phyloP scores from a whole-genome alignment of 2,329 filamentous ascomycete species.

The Epichloe elymi region DNA sequence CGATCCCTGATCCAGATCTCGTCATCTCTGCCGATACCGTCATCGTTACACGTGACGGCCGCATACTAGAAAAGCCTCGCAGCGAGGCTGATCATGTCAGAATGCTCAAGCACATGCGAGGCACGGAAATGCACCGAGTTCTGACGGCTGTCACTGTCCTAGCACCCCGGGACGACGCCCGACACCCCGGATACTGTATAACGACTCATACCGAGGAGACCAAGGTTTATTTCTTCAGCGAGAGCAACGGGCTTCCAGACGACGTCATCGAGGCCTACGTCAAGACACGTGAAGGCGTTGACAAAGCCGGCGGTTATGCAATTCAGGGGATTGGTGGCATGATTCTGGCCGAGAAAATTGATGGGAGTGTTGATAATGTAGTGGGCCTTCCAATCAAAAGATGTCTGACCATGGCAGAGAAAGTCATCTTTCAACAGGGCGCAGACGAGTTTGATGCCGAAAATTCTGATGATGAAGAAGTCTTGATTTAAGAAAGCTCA shows the following conservation, averaged over 20 bases:
- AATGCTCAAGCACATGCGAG: slow-evolving; percentile 73
- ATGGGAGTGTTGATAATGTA: slow-evolving; percentile 87
- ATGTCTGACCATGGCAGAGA: slow-evolving; percentile 72
- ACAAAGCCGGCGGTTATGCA: slow-evolving; percentile 94
- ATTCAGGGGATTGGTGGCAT: slow-evolving; percentile 81
- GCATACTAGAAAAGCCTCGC: slow-evolving; percentile 82
- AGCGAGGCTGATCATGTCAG: slow-evolving; percentile 67
- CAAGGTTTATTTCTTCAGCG: slow-evolving; percentile 75
- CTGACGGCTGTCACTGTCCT: slow-evolving; percentile 79
- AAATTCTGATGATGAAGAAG: slow-evolving; percentile 30
- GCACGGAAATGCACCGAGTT: slow-evolving; percentile 66
- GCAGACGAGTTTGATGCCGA: slow-evolving; percentile 43
- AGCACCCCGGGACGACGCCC: slow-evolving; percentile 65
- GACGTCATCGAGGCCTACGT: slow-evolving; percentile 72
- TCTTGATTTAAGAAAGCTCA: not conserved
- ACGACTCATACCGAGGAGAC: slow-evolving; percentile 82
- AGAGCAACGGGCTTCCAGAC: slow-evolving; percentile 47
- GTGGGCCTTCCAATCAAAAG: slow-evolving; percentile 75
- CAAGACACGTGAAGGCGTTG: slow-evolving; percentile 76
- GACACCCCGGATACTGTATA: slow-evolving; percentile 74
- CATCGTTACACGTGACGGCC: slow-evolving; percentile 61
- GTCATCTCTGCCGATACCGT: slow-evolving; percentile 88
- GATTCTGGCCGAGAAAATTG: slow-evolving; percentile 75
- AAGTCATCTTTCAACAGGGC: slow-evolving; percentile 65
- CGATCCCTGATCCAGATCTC: slow-evolving; percentile 57